Percentiles rank a stretch among this genome's conserved stretches.
These are phyloP conservation scores for Pseudogymnoascus sp. DNA, from an alignment of 2,329 filamentous ascomycete genomes.

Conservation along the genomic window DNA sequence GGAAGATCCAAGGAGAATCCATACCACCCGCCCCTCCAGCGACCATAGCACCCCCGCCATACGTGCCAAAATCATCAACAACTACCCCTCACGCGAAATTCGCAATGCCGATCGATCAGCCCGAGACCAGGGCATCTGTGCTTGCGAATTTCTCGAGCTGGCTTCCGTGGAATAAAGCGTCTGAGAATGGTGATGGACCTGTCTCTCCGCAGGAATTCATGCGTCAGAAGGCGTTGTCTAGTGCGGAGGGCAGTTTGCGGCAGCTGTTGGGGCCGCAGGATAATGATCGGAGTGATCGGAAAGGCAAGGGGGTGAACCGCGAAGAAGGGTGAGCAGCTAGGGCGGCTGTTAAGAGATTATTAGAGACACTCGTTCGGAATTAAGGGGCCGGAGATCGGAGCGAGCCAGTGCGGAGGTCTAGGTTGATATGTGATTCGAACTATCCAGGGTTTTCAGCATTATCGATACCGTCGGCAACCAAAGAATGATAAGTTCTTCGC, in stretches of 20 bases:
- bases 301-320: slow-evolving; percentile 27
- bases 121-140: slow-evolving; percentile 24
- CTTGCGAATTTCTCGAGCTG: slow-evolving; percentile 25
- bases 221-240: slow-evolving; percentile 30
- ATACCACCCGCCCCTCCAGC: slow-evolving; percentile 20
- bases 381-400: neutral
- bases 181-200: neutral
- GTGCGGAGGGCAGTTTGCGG: slow-evolving; percentile 51
- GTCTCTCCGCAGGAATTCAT: slow-evolving; percentile 6
- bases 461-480: neutral
- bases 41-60: slow-evolving; percentile 10
- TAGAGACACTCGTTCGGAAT: neutral
- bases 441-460: neutral
- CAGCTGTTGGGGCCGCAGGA: slow-evolving; percentile 41
- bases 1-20: neutral
- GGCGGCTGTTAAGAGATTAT: neutral
- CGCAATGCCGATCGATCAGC: slow-evolving; percentile 20
- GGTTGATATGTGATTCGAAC: neutral
- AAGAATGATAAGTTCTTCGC: neutral
- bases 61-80: neutral
- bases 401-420: neutral
- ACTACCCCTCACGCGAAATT: slow-evolving; percentile 14
- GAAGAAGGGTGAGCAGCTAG: neutral
- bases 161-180: slow-evolving; percentile 24
- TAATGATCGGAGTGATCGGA: slow-evolving; percentile 18